Conservation (phyloP, 176 grass and related monocot genomes). For the Aegilops bicornis region DNA sequence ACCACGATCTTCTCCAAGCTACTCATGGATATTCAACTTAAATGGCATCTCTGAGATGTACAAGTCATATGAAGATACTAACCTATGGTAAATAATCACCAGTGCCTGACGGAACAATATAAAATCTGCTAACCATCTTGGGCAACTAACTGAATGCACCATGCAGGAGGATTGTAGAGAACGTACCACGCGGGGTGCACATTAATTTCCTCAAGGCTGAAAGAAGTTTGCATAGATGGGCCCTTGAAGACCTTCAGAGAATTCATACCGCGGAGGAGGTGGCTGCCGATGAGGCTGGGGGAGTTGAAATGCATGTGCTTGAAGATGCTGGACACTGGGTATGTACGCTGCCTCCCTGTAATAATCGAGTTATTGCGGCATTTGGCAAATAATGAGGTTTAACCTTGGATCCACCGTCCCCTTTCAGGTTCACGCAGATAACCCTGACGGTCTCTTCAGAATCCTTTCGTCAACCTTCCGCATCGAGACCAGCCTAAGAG, state of each 20-base stretch:
- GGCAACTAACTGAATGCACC: background rate
- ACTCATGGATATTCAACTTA: constrained; percentile 90
- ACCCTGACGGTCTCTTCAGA: constrained; percentile 87
- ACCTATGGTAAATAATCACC: constrained; percentile 63
- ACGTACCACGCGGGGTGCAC: constrained; percentile 87
- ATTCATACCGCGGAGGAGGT: constrained; percentile 81
- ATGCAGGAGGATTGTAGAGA: constrained; percentile 80
- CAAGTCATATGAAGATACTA: constrained; percentile 87
- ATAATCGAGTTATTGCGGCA: too few relatives aligned
- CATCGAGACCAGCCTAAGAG: constrained; percentile 66
- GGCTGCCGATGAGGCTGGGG: constrained; percentile 79
- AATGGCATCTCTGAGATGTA: constrained; percentile 94
- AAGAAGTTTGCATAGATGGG: constrained; percentile 99
- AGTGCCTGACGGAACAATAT: background rate
- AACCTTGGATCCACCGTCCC: background rate
- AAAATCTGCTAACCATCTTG: background rate
- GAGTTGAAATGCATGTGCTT: constrained; percentile 94
- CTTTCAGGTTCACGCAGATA: constrained; percentile 93
- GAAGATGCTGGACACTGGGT: constrained; percentile 99
- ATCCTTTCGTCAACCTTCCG: constrained; percentile 91
- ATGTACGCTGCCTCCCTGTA: constrained; percentile 1
- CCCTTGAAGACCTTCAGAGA: constrained; percentile 88
- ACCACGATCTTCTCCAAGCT: constrained; percentile 40
- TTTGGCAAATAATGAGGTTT: background rate
- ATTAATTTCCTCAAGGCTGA: constrained; percentile 96